These are phyloP conservation scores for Coprinellus aureogranulatus DNA, from an alignment of 768 basidiomycete species.

Conservation along the genomic window DNA sequence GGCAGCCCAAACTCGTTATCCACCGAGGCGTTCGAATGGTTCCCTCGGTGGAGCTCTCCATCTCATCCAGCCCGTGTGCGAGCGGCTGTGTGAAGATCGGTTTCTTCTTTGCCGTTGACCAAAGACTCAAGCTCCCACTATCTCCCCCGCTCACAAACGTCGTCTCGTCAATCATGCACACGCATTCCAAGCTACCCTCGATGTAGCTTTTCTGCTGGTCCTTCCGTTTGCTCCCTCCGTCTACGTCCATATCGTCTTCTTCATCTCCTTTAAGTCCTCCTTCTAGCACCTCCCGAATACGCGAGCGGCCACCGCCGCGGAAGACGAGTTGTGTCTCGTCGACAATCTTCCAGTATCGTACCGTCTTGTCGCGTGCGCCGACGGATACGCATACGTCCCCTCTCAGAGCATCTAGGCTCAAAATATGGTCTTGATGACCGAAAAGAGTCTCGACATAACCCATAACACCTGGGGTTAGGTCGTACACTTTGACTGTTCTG, in stretches of 20 bases:
- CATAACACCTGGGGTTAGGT: constrained; percentile 65
- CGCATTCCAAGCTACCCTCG: constrained; percentile 89
- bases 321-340: constrained; percentile 96
- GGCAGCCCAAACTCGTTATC: constrained; percentile 80
- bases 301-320: constrained; percentile 88
- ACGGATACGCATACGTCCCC: constrained; percentile 83
- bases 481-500: constrained; percentile 88
- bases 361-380: constrained; percentile 88
- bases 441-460: constrained; percentile 96
- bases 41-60: constrained; percentile 70
- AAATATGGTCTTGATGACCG: constrained; percentile 90
- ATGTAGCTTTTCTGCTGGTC: constrained; percentile 50
- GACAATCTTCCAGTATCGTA: constrained; percentile 93
- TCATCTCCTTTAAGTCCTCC: constrained; percentile 66
- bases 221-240: constrained; percentile 29
- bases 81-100: constrained; percentile 83
- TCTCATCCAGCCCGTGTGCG: constrained; percentile 82
- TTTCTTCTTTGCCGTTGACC: constrained; percentile 93
- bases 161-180: constrained; percentile 93
- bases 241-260: constrained; percentile 38
- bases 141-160: constrained; percentile 94
- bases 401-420: constrained; percentile 75
- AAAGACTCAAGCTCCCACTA: constrained; percentile 95
- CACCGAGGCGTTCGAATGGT: constrained; percentile 78
- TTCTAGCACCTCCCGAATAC: constrained; percentile 76